Conservation (phyloP, 768 basidiomycete genomes). For the Tricholoma flavovirens region DNA sequence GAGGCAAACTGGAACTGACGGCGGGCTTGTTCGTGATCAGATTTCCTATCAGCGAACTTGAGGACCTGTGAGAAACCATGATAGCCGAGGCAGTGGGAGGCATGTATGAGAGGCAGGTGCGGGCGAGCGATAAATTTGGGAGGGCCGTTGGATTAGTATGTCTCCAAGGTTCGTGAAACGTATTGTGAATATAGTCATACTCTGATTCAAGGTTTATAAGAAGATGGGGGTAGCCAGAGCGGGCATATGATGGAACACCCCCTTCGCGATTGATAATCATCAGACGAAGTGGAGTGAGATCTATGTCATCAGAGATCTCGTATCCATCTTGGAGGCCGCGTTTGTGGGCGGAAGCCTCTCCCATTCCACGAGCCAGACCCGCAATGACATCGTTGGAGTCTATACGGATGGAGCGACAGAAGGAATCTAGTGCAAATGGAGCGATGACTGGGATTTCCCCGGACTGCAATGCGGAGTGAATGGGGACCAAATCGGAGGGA, state of each 20-base stretch:
- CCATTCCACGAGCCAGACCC: slow-evolving; percentile 85
- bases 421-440: slow-evolving; percentile 89
- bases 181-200: slow-evolving; percentile 75
- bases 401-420: slow-evolving; percentile 79
- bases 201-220: slow-evolving; percentile 92
- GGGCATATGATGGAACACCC: slow-evolving; percentile 96
- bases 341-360: slow-evolving; percentile 38
- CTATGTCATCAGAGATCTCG: slow-evolving; percentile 47
- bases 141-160: slow-evolving; percentile 79
- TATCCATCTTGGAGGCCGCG: slow-evolving; percentile 26
- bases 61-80: slow-evolving; percentile 96
- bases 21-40: slow-evolving; percentile 98
- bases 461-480: slow-evolving; percentile 83
- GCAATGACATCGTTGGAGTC: slow-evolving; percentile 85
- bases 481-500: slow-evolving; percentile 72
- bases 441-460: slow-evolving; percentile 96
- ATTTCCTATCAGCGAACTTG: slow-evolving; percentile 92
- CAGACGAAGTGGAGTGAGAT: slow-evolving; percentile 89
- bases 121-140: slow-evolving; percentile 78
- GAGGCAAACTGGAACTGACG: slow-evolving; percentile 90
- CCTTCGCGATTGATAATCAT: slow-evolving; percentile 98
- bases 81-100: slow-evolving; percentile 90
- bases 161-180: slow-evolving; percentile 75
- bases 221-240: slow-evolving; percentile 90
- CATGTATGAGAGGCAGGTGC: slow-evolving; percentile 86